A percentile compares a stretch with the other conserved stretches of the same genome.
Evolutionary conservation across 148 eudicot species (phyloP).

Genomic region (Amaranthus palmeri): DNA sequence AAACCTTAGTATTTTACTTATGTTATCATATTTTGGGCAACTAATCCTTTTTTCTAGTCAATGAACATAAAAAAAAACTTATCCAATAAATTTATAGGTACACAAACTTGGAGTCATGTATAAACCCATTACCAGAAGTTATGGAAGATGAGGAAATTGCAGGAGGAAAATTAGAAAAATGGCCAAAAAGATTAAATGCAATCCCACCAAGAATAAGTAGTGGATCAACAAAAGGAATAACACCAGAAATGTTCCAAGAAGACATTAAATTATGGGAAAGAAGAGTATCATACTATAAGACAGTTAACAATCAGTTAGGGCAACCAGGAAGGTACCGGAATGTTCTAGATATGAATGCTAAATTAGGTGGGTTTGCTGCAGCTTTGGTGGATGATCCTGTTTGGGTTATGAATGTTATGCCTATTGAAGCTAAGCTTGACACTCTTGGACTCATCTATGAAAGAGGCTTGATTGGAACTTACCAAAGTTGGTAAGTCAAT

Average conservation of each 20-base stretch:
- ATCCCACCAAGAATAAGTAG: slow-evolving; percentile 62
- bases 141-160: slow-evolving; percentile 35
- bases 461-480: slow-evolving; percentile 79
- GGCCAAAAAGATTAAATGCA: slow-evolving; percentile 57
- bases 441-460: slow-evolving; percentile 76
- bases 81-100: slow-evolving; percentile 42
- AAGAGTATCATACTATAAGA: slow-evolving; percentile 65
- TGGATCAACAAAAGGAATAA: slow-evolving; percentile 44
- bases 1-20: too few relatives aligned
- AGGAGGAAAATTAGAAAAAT: slow-evolving; percentile 59
- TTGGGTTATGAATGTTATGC: slow-evolving; percentile 93
- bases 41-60: not conserved
- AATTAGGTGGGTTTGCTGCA: slow-evolving; percentile 83
- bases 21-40: not conserved
- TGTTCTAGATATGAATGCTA: slow-evolving; percentile 75
- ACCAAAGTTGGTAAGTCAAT: slow-evolving; percentile 65
- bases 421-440: slow-evolving; percentile 60
- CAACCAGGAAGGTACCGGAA: slow-evolving; percentile 67
- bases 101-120: slow-evolving; percentile 62
- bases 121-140: slow-evolving; percentile 61
- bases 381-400: slow-evolving; percentile 55
- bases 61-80: not conserved
- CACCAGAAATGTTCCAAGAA: slow-evolving; percentile 40
- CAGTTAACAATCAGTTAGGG: slow-evolving; percentile 59
- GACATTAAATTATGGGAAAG: slow-evolving; percentile 50